Conservation (phyloP, 164 flowering plant genomes). For the Piper longum region DNA sequence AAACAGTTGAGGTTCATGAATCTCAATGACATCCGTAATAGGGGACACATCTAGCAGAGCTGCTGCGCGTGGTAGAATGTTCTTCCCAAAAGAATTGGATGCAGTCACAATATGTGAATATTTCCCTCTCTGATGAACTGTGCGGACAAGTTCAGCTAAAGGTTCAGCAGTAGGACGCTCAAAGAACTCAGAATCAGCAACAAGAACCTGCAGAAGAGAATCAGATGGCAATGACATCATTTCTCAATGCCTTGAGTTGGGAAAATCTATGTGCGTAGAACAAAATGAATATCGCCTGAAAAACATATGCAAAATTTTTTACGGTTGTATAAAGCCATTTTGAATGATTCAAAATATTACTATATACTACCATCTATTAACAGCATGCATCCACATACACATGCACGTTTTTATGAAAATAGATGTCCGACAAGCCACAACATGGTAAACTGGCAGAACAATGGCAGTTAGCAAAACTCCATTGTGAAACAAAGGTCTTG, state of each 20-base stretch:
- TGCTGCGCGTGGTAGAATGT: constrained; percentile 83
- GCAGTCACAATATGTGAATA: constrained; percentile 74
- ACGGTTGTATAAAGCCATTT: too few species aligned
- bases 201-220: constrained; percentile 49
- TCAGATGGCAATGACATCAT: not conserved
- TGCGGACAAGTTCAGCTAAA: constrained; percentile 72
- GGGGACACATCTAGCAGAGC: constrained; percentile 94
- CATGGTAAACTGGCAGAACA: too few species aligned
- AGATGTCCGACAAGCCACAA: too few species aligned
- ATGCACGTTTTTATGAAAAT: too few species aligned
- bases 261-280: not conserved
- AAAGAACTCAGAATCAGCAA: constrained; percentile 76
- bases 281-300: not conserved
- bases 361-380: too few species aligned
- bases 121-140: constrained; percentile 54
- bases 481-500: too few species aligned
- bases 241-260: not conserved
- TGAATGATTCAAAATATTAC: too few species aligned
- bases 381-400: too few species aligned
- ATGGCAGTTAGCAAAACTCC: too few species aligned
- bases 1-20: constrained; percentile 51
- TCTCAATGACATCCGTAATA: constrained; percentile 60
- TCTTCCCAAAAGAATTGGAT: constrained; percentile 92
- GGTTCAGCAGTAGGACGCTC: constrained; percentile 75
- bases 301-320: not conserved